Evolutionary conservation across 1,139 yeast genomes (phyloP), one percentile per base, ranked within the genome.

Genomic region (Insectozyma bohioensis): DNA sequence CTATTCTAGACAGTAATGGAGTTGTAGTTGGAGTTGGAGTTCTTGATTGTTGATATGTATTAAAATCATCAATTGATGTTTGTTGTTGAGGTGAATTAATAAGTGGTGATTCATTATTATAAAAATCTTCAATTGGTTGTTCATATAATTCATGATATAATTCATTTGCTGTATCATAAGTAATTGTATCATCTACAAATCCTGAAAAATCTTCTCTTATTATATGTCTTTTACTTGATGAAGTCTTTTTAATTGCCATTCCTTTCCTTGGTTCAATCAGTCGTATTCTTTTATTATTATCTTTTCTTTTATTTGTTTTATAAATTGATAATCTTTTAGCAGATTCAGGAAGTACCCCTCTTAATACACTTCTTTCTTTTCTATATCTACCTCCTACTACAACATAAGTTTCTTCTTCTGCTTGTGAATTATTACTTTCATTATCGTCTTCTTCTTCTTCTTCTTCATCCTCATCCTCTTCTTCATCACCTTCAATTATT

Each of bases 301-400:
- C 34, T 15, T 33, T 19, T 16, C 26, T 18, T 5, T 26, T 33
- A 16, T 34, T 36, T 17, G 48, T 26, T 30, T 49, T 50, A 35
- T 57, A 63, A n/a, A 57, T 42, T 5, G 52, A 53, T 13, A 63
- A 46, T 34, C 58, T 47, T 48, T 48, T 60, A 12, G 70, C 65
- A 2, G 71, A 64, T 36, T 66, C 72, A 0, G 73, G 73, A 7
- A 66, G 47, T 0, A 61, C 61, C 0, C 72, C 72, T 19, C 53
- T 44, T 10, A 66, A 43, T 4, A 63, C 55, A 28, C 50, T 53
- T 30, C 48, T 56, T 29, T 58, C 60, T 31, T 52, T 61, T 29
- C 59, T 36, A 18, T 45, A 40, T 22, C 56, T 46, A 4, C 71
- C 70, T 1, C 71, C 71, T 2, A 63, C 63, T 23, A 57, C 35